These are phyloP conservation scores for Trichoderma cornu-damae DNA, from an alignment of 2,329 filamentous ascomycete species.

Conservation along the genomic window DNA sequence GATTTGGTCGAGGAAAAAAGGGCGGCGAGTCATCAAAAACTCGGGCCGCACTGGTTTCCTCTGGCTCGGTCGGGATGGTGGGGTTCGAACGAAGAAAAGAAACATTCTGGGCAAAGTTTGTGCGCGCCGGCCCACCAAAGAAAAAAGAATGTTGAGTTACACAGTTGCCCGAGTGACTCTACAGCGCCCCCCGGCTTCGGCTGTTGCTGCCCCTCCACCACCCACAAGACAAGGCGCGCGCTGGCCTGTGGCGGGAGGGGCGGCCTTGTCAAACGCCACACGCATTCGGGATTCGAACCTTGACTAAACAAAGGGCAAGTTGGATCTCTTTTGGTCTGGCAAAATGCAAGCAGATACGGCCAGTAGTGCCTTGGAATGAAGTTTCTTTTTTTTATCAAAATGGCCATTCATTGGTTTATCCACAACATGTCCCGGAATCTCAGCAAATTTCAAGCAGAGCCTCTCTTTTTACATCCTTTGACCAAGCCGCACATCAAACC, in stretches of 20 bases:
- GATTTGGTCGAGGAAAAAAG: constrained; percentile 19
- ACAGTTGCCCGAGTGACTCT: constrained; percentile 14
- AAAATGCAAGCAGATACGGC: too few species aligned
- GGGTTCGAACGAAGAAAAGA: constrained; percentile 14
- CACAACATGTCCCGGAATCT: neutral
- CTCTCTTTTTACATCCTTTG: neutral
- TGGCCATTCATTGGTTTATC: neutral
- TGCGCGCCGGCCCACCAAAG: constrained; percentile 11
- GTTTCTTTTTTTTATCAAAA: too few species aligned
- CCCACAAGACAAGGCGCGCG: neutral
- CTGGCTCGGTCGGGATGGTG: constrained; percentile 20
- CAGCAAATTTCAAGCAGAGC: neutral
- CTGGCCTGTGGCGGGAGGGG: neutral
- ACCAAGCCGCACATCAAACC: neutral
- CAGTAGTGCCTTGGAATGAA: too few species aligned
- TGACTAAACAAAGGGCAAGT: too few species aligned
- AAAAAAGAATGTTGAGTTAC: too few species aligned
- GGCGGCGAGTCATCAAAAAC: constrained; percentile 29
- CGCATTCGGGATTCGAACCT: too few species aligned
- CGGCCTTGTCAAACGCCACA: too few species aligned
- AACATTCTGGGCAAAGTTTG: constrained; percentile 11
- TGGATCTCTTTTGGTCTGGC: too few species aligned
- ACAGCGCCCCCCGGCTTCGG: constrained; percentile 10
- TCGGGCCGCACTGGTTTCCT: constrained; percentile 23
- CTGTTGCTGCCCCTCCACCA: constrained; percentile 1